These are phyloP conservation scores for Hansenula lynferdii DNA, from an alignment of 1,139 yeast species.

Conservation along the genomic window DNA sequence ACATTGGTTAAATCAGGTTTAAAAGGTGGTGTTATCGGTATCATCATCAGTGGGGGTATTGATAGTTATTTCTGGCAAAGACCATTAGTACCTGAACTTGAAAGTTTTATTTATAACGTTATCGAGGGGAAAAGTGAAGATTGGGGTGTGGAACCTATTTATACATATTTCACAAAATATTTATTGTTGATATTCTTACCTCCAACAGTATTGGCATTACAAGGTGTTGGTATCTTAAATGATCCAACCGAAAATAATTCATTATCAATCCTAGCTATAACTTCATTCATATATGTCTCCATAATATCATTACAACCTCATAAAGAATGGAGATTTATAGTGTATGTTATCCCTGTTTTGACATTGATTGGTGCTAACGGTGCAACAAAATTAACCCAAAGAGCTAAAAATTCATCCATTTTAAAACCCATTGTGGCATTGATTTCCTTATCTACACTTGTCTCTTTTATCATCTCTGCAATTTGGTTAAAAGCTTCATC, in stretches of 20 bases:
- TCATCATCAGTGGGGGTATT: slow-evolving; percentile 39
- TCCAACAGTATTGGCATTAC: slow-evolving; percentile 51
- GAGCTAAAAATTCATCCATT: slow-evolving; percentile 27
- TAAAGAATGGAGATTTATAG: slow-evolving; percentile 90
- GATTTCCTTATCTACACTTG: slow-evolving; percentile 27
- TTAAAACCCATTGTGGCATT: slow-evolving; percentile 28
- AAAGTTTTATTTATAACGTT: slow-evolving; percentile 70
- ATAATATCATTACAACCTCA: slow-evolving; percentile 82
- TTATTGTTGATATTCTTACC: slow-evolving; percentile 53
- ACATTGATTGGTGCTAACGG: slow-evolving; percentile 65
- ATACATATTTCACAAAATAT: slow-evolving; percentile 59
- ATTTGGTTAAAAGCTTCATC: slow-evolving; percentile 61
- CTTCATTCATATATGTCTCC: slow-evolving; percentile 50
- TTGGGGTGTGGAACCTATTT: slow-evolving; percentile 85
- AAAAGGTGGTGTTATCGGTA: slow-evolving; percentile 55
- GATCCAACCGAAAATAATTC: slow-evolving; percentile 29
- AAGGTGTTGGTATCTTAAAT: slow-evolving; percentile 27
- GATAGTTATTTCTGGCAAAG: slow-evolving; percentile 78
- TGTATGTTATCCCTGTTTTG: slow-evolving; percentile 68
- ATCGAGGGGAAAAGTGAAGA: slow-evolving; percentile 62
- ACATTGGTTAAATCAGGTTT: slow-evolving; percentile 35
- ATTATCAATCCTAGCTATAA: slow-evolving; percentile 34
- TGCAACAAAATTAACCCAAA: slow-evolving; percentile 39
- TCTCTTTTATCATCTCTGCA: slow-evolving; percentile 39
- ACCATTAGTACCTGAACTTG: slow-evolving; percentile 62